Conservation (phyloP, 108 stramenopile species). For the Fragilaria radians region DNA sequence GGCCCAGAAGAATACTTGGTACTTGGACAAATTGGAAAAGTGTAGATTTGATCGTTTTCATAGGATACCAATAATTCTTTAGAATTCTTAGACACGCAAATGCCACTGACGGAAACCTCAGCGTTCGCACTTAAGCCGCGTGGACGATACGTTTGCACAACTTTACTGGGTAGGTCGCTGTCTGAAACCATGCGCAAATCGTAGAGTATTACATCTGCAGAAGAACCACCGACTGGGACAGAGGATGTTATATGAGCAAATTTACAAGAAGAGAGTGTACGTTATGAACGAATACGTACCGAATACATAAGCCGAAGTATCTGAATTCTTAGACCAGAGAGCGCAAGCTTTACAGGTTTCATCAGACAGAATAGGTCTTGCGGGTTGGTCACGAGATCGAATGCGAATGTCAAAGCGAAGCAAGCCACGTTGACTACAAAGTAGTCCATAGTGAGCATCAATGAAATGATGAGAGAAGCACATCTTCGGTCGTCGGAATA, state of each 20-base stretch:
- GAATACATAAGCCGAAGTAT: conserved; percentile 58
- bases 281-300: conserved; percentile 26
- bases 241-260: neutral
- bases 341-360: conserved; percentile 63
- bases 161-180: conserved; percentile 12
- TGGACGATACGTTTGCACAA: conserved; percentile 52
- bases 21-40: conserved; percentile 64
- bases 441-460: conserved; percentile 50
- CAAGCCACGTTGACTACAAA: conserved; percentile 73
- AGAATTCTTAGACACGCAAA: conserved; percentile 61
- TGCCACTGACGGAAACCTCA: conserved; percentile 64
- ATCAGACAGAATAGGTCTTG: conserved; percentile 34
- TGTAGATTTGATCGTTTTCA: conserved; percentile 80
- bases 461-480: conserved; percentile 76
- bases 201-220: conserved; percentile 46
- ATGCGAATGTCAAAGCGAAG: conserved; percentile 66
- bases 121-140: conserved; percentile 13
- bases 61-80: conserved; percentile 69
- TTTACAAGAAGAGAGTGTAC: conserved; percentile 1
- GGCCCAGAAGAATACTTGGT: conserved; percentile 29
- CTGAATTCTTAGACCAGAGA: conserved; percentile 24
- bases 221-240: conserved; percentile 43
- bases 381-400: conserved; percentile 48
- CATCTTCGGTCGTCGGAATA: conserved; percentile 28
- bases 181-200: conserved; percentile 64